These are phyloP conservation scores for Leccinum boreale DNA, from an alignment of 768 basidiomycete species.

Conservation along the genomic window DNA sequence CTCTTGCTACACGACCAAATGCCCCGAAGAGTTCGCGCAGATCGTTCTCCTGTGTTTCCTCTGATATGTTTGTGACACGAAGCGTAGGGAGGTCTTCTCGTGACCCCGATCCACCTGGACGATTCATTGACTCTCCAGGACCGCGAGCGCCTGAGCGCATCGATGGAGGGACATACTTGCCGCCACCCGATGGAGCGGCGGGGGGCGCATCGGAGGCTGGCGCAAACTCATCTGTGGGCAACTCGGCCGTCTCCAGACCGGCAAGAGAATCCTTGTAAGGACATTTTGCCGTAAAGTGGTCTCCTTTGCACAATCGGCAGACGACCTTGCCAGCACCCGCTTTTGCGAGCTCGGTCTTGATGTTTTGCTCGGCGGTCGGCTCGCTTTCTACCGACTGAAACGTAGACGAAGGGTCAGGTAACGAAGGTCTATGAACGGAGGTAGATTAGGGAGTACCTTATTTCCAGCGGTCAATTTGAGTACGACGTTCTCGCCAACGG, in stretches of 20 bases:
- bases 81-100: constrained; percentile 95
- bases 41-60: constrained; percentile 93
- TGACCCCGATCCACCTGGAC: constrained; percentile 41
- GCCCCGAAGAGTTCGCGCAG: constrained; percentile 84
- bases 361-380: constrained; percentile 56
- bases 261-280: constrained; percentile 95
- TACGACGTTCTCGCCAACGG: constrained; percentile 73
- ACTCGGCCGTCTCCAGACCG: constrained; percentile 60
- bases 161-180: constrained; percentile 93
- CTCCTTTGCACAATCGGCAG: constrained; percentile 94
- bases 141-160: constrained; percentile 73
- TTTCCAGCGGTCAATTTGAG: constrained; percentile 63
- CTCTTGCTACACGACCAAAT: constrained; percentile 84
- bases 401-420: neutral
- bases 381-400: constrained; percentile 63
- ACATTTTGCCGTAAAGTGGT: constrained; percentile 97
- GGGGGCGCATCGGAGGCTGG: constrained; percentile 32
- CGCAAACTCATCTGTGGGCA: constrained; percentile 36
- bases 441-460: constrained; percentile 40
- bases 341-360: constrained; percentile 65
- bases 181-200: constrained; percentile 50
- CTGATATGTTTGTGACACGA: constrained; percentile 94
- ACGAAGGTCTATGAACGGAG: neutral
- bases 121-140: constrained; percentile 71
- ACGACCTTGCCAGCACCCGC: constrained; percentile 84